A percentile compares a stretch with the other conserved stretches of the same genome.
phyloP scores from a whole-genome alignment of 2,329 filamentous ascomycete genomes.

The Colletotrichum orchidophilum region DNA sequence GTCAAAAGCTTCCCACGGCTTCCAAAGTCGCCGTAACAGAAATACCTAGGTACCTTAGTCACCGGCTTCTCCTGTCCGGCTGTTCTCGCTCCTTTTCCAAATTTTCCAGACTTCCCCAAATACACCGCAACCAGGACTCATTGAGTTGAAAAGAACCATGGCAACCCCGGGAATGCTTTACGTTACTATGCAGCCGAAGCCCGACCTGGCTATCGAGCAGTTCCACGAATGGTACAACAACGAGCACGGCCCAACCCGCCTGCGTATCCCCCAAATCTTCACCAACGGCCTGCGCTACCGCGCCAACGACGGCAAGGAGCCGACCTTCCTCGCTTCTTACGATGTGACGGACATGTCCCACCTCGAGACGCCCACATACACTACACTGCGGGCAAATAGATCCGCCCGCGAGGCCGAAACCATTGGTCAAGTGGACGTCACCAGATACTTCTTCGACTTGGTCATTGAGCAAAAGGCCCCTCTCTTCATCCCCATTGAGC shows the following conservation, averaged over 20 bases:
- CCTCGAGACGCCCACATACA: slow-evolving; percentile 77
- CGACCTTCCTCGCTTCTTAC: slow-evolving; percentile 82
- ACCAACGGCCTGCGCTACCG: slow-evolving; percentile 82
- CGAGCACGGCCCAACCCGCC: slow-evolving; percentile 84
- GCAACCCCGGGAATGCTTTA: slow-evolving; percentile 75
- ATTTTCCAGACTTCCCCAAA: background rate
- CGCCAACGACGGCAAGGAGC: slow-evolving; percentile 69
- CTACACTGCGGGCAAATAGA: slow-evolving; percentile 66
- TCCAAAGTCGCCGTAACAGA: slow-evolving; percentile 1
- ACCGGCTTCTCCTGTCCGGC: background rate
- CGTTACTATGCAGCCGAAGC: slow-evolving; percentile 85
- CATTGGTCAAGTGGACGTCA: slow-evolving; percentile 69
- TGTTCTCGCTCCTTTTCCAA: background rate
- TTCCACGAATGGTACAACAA: slow-evolving; percentile 97
- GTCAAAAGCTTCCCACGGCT: background rate
- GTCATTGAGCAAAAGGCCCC: slow-evolving; percentile 64
- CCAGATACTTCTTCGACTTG: slow-evolving; percentile 76
- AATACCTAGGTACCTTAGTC: background rate
- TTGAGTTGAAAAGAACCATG: slow-evolving; percentile 38
- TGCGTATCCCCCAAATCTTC: slow-evolving; percentile 79
- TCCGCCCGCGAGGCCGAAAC: slow-evolving; percentile 63
- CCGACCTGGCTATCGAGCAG: slow-evolving; percentile 69
- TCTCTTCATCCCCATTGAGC: slow-evolving; percentile 68
- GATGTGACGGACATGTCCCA: slow-evolving; percentile 80
- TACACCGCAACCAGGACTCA: background rate